Base-by-base conservation (phyloP, 2,329 filamentous ascomycete species). In the Cephalotrichum gorgonifer region DNA sequence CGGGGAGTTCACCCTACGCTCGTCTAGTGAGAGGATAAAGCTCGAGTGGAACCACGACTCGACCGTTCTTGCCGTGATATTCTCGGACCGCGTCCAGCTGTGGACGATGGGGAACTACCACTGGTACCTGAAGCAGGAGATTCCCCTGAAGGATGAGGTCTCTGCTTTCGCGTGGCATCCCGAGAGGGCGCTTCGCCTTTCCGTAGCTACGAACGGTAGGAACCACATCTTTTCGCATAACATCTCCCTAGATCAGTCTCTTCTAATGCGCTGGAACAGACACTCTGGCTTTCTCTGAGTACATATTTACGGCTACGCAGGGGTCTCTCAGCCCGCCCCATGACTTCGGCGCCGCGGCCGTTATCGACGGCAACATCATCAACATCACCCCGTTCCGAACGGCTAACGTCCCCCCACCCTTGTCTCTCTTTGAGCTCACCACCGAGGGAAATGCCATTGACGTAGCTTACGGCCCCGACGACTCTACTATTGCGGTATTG, bases 61-160 rank as follows among this genome's bases (percentile, higher is more conserved):
- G 1, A 91, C 83, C 2, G 88, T 95, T 1, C 74, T 98, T 43
- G 89, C 91, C 6, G 83, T 96, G n/a, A 73, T 79, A 1, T 79
- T 90, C 56, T 71, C 72, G 28, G 79, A 89, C 54, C 76, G 80
- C 50, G 70, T 93, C n/a, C 93, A 98, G 61, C 71, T 98, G 1
- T 98, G 93, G 93, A 95, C 89, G 1, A 95, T 85, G 76, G 86
- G 88, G 20, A 98, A 98, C 63, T 98, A 98, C 57, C 88, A 97
- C 62, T 98, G 93, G 79, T 97, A 97, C 63, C 73, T 98, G 15
- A 98, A 98, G 68, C 89, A 95, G 62, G 89, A 96, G 61, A 73
- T 96, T 6, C 66, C 70, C 6, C 68, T 75, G 6, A 57, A 63
- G 7, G 58, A 56, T 12, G 55, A 58, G 3, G 57, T 64, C 35